Percentiles rank a stretch among this genome's conserved stretches.
Conservation (phyloP, 306 rosid genomes). For the Inga oerstediana region DNA sequence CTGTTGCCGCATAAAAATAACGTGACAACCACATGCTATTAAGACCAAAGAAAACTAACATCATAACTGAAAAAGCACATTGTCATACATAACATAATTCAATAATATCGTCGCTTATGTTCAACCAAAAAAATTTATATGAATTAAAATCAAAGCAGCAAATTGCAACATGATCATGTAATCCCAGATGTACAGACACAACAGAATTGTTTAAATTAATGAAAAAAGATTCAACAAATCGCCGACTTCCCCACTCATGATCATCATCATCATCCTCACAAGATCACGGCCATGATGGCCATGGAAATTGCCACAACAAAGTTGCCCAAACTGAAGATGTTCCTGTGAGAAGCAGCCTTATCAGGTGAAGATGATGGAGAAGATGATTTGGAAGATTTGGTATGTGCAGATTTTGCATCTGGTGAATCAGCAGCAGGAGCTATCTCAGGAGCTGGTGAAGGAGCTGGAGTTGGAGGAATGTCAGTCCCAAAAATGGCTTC, state of each 20-base stretch:
- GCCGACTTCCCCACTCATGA: background rate
- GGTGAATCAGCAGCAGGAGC: conserved; percentile 88
- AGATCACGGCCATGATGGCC: conserved; percentile 55
- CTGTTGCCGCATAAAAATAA: conserved; percentile 26
- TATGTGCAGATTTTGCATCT: conserved; percentile 32
- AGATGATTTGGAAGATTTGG: conserved; percentile 58
- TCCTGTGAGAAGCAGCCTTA: conserved; percentile 61
- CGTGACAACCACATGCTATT: conserved; percentile 23
- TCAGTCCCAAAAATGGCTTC: conserved; percentile 88
- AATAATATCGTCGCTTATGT: conserved; percentile 47
- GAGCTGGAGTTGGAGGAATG: conserved; percentile 82
- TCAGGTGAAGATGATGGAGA: conserved; percentile 60
- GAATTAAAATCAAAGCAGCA: conserved; percentile 58
- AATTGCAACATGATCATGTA: conserved; percentile 31
- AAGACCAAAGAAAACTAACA: conserved; percentile 18
- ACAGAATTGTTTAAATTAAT: conserved; percentile 59
- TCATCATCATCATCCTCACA: conserved; percentile 42
- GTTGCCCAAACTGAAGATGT: conserved; percentile 53
- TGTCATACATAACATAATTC: conserved; percentile 52
- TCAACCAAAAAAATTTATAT: conserved; percentile 42
- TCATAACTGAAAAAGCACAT: conserved; percentile 36
- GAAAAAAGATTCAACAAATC: conserved; percentile 34
- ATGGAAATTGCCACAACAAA: conserved; percentile 63
- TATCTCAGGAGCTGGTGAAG: conserved; percentile 72
- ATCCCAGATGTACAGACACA: conserved; percentile 53